These are phyloP conservation scores for Nakataea oryzae DNA, from an alignment of 2,329 filamentous ascomycete species.

Conservation along the genomic window DNA sequence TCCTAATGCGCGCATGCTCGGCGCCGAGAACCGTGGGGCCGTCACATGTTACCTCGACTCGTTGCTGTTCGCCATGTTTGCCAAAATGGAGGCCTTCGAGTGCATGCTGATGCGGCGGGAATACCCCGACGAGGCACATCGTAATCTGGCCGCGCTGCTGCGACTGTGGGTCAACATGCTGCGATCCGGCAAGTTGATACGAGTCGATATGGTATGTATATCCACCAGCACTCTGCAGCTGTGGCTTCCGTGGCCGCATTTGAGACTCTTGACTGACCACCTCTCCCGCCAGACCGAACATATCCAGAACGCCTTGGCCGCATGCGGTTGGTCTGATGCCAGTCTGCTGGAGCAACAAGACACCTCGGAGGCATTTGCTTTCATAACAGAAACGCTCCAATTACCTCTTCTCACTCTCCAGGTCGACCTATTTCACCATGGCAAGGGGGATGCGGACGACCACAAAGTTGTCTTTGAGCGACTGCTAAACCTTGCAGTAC, in stretches of 20 bases:
- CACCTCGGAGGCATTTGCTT: conserved; percentile 88
- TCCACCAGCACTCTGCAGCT: background rate
- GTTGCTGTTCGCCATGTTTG: conserved; percentile 92
- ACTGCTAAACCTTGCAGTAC: conserved; percentile 83
- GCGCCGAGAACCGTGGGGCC: conserved; percentile 73
- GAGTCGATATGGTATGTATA: conserved; percentile 62
- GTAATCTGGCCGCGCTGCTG: conserved; percentile 65
- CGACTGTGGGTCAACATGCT: conserved; percentile 91
- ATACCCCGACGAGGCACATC: conserved; percentile 60
- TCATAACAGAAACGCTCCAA: conserved; percentile 83
- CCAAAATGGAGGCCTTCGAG: conserved; percentile 80
- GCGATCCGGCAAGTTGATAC: conserved; percentile 74
- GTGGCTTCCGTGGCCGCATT: background rate
- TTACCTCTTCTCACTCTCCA: conserved; percentile 81
- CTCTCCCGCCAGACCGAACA: conserved; percentile 7
- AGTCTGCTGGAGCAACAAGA: conserved; percentile 76
- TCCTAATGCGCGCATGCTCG: conserved; percentile 60
- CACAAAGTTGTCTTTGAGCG: conserved; percentile 93
- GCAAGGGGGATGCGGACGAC: conserved; percentile 75
- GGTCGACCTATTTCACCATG: conserved; percentile 84
- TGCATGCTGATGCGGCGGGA: conserved; percentile 80
- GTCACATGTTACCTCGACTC: conserved; percentile 96
- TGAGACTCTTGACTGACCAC: background rate
- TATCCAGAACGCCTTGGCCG: conserved; percentile 69
- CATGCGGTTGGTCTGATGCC: conserved; percentile 84